Evolutionary conservation across 2,329 filamentous ascomycete genomes (phyloP), one percentile per base, ranked within the genome.

Genomic region (Claviceps spartinae): DNA sequence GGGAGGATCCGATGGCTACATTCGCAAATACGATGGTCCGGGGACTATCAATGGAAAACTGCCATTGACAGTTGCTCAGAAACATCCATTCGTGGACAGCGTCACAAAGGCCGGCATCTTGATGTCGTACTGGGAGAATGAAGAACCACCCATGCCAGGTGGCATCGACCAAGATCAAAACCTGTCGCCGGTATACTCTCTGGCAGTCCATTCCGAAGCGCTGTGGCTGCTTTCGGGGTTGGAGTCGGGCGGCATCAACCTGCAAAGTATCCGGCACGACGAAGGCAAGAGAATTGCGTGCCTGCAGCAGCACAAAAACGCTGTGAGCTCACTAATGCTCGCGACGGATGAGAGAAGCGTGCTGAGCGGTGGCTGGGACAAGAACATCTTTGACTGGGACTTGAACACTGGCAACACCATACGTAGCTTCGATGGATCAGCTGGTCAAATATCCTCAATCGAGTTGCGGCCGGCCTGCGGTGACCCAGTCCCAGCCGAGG

Each of bases 71-170:
- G 93, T 98, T 5, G 93, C 93, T 36, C 93, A 98, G 70, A 78
- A 87, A 48, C 93, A 98, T 64, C 93, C 93, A 0, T 98, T 97
- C 61, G 93, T 98, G 42, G 93, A 98, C 65, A 95, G 88, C 60
- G 93, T 98, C 44, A 88, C 88, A 52, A 98, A 98, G 68, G 90
- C 91, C 2, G 93, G 90, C 1, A 87, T 95, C 5, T 71, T 97
- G 48, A 83, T 96, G 78, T 95, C 87, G 49, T 98, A 98, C 67
- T 98, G 93, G 93, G 93, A 96, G 67, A 98, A 97, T 61, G 90
- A 96, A 65, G 91, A 98, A 63, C 79, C 81, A 2, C 58, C 69
- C 2, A 64, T 62, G 1, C 65, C 69, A 0, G 66, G 68, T 4
- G 67, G 70, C 38, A 66, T 72, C 14, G 71, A 73, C 13, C 71